phyloP scores from a whole-genome alignment of 1,139 yeast species.

The Dujonia santamariae region DNA sequence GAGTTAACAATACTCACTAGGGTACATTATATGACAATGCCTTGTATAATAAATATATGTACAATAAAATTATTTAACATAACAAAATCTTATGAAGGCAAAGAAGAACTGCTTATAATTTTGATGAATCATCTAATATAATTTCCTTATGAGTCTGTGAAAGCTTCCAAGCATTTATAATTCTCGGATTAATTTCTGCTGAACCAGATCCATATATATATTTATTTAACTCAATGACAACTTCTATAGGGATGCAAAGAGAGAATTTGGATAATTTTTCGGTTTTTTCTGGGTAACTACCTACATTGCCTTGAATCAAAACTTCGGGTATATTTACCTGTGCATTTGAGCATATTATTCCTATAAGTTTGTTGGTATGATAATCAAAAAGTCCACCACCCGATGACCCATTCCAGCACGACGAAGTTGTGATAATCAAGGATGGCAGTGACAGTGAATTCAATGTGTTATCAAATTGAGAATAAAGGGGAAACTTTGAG shows the following conservation, averaged over 20 bases:
- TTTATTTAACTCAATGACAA: slow-evolving; percentile 19
- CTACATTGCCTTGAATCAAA: slow-evolving; percentile 6
- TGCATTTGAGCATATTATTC: slow-evolving; percentile 65
- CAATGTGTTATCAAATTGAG: background rate
- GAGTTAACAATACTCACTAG: too few species aligned
- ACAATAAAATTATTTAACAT: too few species aligned
- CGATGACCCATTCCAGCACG: slow-evolving; percentile 77
- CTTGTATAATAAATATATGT: too few species aligned
- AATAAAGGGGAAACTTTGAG: slow-evolving; percentile 13
- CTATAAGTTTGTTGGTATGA: slow-evolving; percentile 34
- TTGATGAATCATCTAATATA: slow-evolving; percentile 10
- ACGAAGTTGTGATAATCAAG: slow-evolving; percentile 52
- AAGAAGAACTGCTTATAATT: too few species aligned
- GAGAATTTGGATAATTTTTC: slow-evolving; percentile 29
- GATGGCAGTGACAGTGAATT: slow-evolving; percentile 18
- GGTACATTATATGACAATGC: too few species aligned
- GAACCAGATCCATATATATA: slow-evolving; percentile 3
- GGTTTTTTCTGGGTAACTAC: slow-evolving; percentile 11
- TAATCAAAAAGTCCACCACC: slow-evolving; percentile 62
- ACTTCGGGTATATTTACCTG: slow-evolving; percentile 25
- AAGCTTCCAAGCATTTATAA: slow-evolving; percentile 25
- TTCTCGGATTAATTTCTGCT: slow-evolving; percentile 14
- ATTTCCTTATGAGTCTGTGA: slow-evolving; percentile 21
- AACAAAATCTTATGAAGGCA: too few species aligned
- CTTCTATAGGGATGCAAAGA: slow-evolving; percentile 28